A percentile compares a stretch with the other conserved stretches of the same genome.
Conservation (phyloP, 2,329 filamentous ascomycete genomes). For the Tolypocladium tropicale region DNA sequence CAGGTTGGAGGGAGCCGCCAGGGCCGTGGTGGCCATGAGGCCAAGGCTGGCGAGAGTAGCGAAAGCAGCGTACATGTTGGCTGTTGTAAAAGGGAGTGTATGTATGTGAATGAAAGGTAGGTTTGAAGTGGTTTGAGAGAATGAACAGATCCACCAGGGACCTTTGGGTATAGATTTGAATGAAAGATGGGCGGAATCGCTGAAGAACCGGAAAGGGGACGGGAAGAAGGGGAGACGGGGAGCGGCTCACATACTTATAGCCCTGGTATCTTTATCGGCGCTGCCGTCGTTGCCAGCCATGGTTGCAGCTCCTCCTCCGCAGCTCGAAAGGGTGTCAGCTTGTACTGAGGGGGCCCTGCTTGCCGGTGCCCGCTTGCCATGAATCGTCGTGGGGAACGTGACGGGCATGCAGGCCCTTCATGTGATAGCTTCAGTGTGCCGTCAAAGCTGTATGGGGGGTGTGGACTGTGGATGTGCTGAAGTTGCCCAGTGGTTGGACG, state of each 20-base stretch:
- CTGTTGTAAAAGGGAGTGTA: not conserved
- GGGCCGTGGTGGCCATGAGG: conserved; percentile 7
- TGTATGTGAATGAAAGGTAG: not conserved
- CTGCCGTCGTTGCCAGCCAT: not conserved
- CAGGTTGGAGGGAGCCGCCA: conserved; percentile 2
- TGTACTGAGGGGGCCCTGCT: not conserved
- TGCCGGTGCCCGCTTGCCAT: not conserved
- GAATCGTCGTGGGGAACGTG: not conserved
- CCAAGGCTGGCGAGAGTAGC: conserved; percentile 5
- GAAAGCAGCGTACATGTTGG: conserved; percentile 10
- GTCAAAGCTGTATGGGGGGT: not conserved
- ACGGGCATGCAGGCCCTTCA: not conserved
- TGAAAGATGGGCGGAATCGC: not conserved
- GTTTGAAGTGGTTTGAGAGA: not conserved
- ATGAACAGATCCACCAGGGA: conserved; percentile 1
- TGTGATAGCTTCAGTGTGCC: not conserved
- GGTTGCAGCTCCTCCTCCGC: not conserved
- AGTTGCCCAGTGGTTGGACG: not conserved
- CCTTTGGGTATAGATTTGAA: not conserved
- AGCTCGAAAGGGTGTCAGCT: not conserved
- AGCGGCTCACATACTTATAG: not conserved
- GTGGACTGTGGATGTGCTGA: not conserved
- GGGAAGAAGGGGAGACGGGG: not conserved
- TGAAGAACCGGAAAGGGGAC: not conserved
- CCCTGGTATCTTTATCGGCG: not conserved